Evolutionary conservation across 768 basidiomycete genomes (phyloP).

Genomic region (Cyclocybe cylindracea): DNA sequence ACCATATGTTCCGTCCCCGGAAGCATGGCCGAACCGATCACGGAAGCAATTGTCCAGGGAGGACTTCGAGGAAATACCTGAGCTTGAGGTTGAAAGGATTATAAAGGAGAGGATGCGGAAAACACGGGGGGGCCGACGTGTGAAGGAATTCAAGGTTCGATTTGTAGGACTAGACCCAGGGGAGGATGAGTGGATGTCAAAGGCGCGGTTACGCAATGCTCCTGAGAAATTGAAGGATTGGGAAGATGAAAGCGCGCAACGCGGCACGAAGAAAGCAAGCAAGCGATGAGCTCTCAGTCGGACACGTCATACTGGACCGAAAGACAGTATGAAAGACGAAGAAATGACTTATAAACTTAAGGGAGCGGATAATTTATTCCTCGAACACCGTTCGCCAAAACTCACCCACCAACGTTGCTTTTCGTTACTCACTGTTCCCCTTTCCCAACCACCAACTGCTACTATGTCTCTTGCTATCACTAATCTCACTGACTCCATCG

Average conservation of each 20-base stretch:
- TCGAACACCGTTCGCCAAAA: no score
- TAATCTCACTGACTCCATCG: no score
- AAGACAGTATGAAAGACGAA: no score
- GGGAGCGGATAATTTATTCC: no score
- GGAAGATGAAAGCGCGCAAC: neutral
- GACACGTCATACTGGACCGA: neutral
- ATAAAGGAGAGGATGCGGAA: constrained; percentile 3
- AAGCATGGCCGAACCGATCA: constrained; percentile 17
- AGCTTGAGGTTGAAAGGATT: constrained; percentile 5
- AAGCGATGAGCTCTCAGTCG: neutral
- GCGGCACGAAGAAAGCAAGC: no score
- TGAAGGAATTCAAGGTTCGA: constrained; percentile 12
- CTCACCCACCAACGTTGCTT: no score
- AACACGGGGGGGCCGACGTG: constrained; percentile 1
- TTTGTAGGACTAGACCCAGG: constrained; percentile 23
- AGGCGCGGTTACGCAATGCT: constrained; percentile 15
- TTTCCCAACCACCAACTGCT: no score
- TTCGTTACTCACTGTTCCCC: no score
- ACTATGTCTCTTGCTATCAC: no score
- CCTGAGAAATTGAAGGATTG: constrained; percentile 5
- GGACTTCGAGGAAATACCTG: constrained; percentile 1
- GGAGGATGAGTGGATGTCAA: constrained; percentile 23
- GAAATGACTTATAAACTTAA: no score
- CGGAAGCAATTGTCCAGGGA: neutral
- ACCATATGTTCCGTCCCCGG: constrained; percentile 20